Evolutionary conservation across 371 early-diverging fungal species (phyloP), one percentile per base, ranked within the genome.

Genomic region (Mortierella sp.): DNA sequence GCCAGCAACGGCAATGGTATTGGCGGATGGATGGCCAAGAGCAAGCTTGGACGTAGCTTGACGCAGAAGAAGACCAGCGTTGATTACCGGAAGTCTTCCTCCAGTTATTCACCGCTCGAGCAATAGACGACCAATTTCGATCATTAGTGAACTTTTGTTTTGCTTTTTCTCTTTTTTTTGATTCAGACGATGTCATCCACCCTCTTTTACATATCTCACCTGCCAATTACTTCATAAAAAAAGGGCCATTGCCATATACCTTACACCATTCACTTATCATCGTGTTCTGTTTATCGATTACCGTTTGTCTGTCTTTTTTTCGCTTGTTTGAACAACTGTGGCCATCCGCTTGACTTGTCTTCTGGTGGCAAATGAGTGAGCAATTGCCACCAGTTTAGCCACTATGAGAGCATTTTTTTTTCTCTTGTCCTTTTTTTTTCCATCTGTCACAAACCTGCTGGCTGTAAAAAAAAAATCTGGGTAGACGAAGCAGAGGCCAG

Each of bases 31-130:
- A 73, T 80, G 80, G 65, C 67, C 52, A 81, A 74, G 70, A 72
- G 78, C 63, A 82, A 75, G 72, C 39, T 82, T 19, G 83, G 83
- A 65, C 68, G 83, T 11, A 50, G 73, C n/a, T 26, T 82, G 53
- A 82, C 83, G 7, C 26, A 70, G 31, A 82, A 78, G 64, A 82
- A 78, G 70, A 69, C 68, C 8, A 71, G 79, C 39, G 63, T 71
- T 10, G 79, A 79, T 24, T 55, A 58, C n/a, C 55, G 74, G 22
- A 70, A 26, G 39, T 55, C 63, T 34, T 68, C 45, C 34, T 52
- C 45, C 8, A 50, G 41, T 24, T 77, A 71, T 43, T 26, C 72
- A 8, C 52, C 64, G 22, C 22, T 77, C 50, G 78, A 68, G 39
- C 68, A 77, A 11, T 72, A 71, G 45, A 31, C 19, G 31, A n/a